Base-by-base conservation (phyloP, 1,139 yeast genomes). In the Scheffersomyces cryptocercus region DNA sequence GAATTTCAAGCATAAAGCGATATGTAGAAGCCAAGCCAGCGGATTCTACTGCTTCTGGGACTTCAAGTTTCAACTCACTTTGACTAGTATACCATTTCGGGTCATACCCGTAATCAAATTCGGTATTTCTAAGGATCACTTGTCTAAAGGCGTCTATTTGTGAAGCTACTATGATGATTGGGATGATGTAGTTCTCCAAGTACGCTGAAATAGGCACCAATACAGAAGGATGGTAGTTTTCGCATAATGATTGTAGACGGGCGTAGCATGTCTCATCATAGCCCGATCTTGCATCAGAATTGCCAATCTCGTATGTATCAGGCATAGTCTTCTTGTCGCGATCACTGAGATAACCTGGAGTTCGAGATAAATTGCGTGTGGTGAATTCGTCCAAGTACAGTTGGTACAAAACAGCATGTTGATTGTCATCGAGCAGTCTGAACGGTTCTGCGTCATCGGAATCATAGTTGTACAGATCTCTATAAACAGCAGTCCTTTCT, bases 131-230 rank as follows among this genome's bases (percentile, higher is more conserved):
- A 20, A 47, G 51, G 6, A 51, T 37, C 14, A 51, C 38, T 13
- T 48, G 12, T 28, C 47, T 52, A 39, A 68, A 57, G 37, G 53
- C 50, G n/a, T 47, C 51, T 6, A 64, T 43, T 46, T 65, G 71
- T 7, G 62, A 46, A 29, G 67, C 44, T 4, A 62, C 52, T 6
- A 59, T 48, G 26, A 67, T 35, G 7, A 67, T 42, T 0, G 72
- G 69, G 2, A 62, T 44, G 20, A 65, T 43, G 44, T 56, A 62
- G 49, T 67, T 65, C 42, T 61, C 64, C 41, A 59, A 43, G 44
- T 44, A 53, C 10, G 52, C 46, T 3, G 54, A 52, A 13, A 42
- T 41, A 20, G 45, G 40, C 5, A 49, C 48, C 7, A 61, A 40
- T 4, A 61, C 37, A 8, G 51, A 54, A 2, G 64, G 59, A 3